Evolutionary conservation across 129 eudicot genomes (phyloP).

Genomic region (Scalesia atractyloides): DNA sequence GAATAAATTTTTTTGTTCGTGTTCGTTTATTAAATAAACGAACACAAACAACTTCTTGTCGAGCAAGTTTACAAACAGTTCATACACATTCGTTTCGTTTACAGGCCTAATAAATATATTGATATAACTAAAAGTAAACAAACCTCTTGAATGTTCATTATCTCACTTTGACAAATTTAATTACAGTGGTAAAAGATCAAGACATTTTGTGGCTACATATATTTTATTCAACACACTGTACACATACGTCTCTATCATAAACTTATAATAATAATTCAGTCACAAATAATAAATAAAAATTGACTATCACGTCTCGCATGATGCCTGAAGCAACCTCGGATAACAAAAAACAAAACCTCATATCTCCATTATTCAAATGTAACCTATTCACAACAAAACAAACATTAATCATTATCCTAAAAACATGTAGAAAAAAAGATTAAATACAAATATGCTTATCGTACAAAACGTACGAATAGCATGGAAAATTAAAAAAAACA

Average conservation of each 20-base stretch:
- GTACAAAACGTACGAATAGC: too few relatives aligned
- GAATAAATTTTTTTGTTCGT: too few relatives aligned
- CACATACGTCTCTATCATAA: background rate
- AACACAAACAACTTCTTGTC: too few relatives aligned
- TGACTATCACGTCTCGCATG: background rate
- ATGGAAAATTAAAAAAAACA: too few relatives aligned
- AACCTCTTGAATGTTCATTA: background rate
- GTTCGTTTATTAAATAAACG: too few relatives aligned
- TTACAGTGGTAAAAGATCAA: background rate
- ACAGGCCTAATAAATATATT: too few relatives aligned
- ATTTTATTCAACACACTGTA: background rate
- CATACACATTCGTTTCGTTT: too few relatives aligned
- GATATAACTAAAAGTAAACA: too few relatives aligned
- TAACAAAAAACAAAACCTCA: background rate
- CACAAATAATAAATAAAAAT: background rate
- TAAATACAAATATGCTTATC: too few relatives aligned
- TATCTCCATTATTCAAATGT: background rate
- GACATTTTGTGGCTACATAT: background rate
- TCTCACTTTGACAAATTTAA: background rate
- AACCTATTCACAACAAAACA: background rate
- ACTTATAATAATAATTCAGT: background rate
- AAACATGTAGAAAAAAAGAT: background rate
- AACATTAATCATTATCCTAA: background rate
- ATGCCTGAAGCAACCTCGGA: background rate
- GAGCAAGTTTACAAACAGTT: too few relatives aligned